Evolutionary conservation across 1,284 basidiomycete genomes (phyloP), one percentile per base, ranked within the genome.

Genomic region (Mycena citricolor): DNA sequence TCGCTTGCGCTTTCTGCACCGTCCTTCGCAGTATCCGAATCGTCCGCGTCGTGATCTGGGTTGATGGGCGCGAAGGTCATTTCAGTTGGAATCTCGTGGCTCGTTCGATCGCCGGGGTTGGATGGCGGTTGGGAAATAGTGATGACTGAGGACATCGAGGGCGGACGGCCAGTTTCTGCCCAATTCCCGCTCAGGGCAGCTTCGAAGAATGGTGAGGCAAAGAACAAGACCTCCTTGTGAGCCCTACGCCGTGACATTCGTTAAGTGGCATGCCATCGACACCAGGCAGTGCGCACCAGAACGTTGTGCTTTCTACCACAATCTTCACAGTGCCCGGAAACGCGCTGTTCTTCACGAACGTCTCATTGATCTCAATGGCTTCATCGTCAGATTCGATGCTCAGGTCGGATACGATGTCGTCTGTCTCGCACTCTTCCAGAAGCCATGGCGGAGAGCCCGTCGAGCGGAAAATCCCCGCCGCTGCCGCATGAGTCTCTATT

Each of bases 121-220:
- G 73, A 63, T 3, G 81, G 80, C 0, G 81, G 78, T 56, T 88
- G 84, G 5, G 86, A 85, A 43, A 90, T 86, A 20, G 87, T 90
- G 57, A 90, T 85, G 30, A 88, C 71, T 37, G 86, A 88, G 17
- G 87, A 88, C 69, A 86, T 80, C 42, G 83, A 87, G 24, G 73
- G 75, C 13, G 83, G 85, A 35, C 84, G 70, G 14, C 80, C 79
- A 8, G 77, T 88, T 63, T 88, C 85, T 6, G 81, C 80, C 85
- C 85, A 90, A 55, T 84, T 75, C 4, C 89, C 89, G 51, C 82
- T 86, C 35, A 92, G 68, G 16, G 87, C 85, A 11, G 86, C 86
- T 62, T 90, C 83, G 60, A 92, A 92, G 70, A 92, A 92, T 0
- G 89, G 86, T 4, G 86, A 89, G 1, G 87, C 84, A 58, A 90